Evolutionary conservation across 495 filamentous ascomycete genomes (phyloP).

Genomic region (Letharia columbiana): DNA sequence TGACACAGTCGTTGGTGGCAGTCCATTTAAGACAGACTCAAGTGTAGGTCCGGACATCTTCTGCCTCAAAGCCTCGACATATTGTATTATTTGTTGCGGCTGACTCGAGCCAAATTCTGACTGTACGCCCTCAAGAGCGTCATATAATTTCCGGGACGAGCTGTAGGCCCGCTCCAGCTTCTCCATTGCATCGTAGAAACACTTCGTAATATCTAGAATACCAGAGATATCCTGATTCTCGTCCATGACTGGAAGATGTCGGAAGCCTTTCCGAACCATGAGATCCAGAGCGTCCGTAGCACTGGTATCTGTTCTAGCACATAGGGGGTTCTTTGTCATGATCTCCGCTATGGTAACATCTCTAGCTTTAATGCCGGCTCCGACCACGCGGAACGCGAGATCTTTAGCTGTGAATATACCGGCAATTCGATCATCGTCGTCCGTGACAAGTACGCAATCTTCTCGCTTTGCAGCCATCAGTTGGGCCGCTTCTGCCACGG

Average conservation of each 20-base stretch:
- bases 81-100: constrained; percentile 97
- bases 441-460: constrained; percentile 97
- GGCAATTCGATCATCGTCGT: constrained; percentile 93
- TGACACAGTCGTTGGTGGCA: constrained; percentile 87
- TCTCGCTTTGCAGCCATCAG: constrained; percentile 98
- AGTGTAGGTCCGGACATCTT: constrained; percentile 98
- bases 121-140: constrained; percentile 97
- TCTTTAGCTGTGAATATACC: constrained; percentile 99
- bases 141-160: constrained; percentile 91
- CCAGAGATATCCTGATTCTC: constrained; percentile 99
- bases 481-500: constrained; percentile 92
- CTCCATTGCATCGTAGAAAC: constrained; percentile 99
- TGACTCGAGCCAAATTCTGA: constrained; percentile 93
- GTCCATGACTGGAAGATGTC: constrained; percentile 97
- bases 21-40: constrained; percentile 84
- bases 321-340: constrained; percentile 99
- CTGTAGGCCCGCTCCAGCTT: constrained; percentile 95
- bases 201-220: constrained; percentile 98
- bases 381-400: constrained; percentile 93
- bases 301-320: constrained; percentile 93
- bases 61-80: constrained; percentile 85
- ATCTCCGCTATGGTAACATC: constrained; percentile 92
- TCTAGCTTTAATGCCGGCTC: constrained; percentile 80
- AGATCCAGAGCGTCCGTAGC: constrained; percentile 94
- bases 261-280: constrained; percentile 97